phyloP scores from a whole-genome alignment of 306 rosid species.

The Notholithocarpus densiflorus region DNA sequence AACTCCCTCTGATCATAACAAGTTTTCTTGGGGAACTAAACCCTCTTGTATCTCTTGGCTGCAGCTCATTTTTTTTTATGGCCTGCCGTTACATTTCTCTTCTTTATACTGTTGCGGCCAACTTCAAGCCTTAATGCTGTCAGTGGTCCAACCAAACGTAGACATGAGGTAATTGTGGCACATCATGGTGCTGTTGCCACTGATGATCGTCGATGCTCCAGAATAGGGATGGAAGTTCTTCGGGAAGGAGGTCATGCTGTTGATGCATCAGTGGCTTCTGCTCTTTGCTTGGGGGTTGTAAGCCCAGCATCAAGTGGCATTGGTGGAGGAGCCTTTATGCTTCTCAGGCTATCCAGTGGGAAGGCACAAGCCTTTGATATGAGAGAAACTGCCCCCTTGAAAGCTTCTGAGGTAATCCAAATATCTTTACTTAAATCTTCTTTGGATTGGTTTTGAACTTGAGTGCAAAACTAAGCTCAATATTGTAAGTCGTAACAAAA shows the following conservation, averaged over 20 bases:
- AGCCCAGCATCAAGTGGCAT: slow-evolving; percentile 87
- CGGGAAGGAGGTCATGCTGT: slow-evolving; percentile 73
- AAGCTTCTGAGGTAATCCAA: slow-evolving; percentile 60
- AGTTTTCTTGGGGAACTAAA: not conserved
- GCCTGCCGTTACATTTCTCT: slow-evolving; percentile 28
- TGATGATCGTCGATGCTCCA: slow-evolving; percentile 66
- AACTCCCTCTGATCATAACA: too few species aligned
- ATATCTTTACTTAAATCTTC: not conserved
- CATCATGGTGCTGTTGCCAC: slow-evolving; percentile 70
- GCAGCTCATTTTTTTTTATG: slow-evolving; percentile 34
- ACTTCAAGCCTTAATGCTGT: slow-evolving; percentile 21
- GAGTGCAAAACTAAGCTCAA: not conserved
- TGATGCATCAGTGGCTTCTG: slow-evolving; percentile 80
- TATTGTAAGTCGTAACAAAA: not conserved
- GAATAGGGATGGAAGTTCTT: slow-evolving; percentile 51
- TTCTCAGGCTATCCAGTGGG: slow-evolving; percentile 47
- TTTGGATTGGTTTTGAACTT: not conserved
- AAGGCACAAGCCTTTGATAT: slow-evolving; percentile 56
- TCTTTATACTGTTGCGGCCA: slow-evolving; percentile 24
- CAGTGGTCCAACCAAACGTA: slow-evolving; percentile 10
- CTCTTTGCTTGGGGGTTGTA: slow-evolving; percentile 82
- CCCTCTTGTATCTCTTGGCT: slow-evolving; percentile 3
- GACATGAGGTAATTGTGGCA: slow-evolving; percentile 46
- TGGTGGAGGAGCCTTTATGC: slow-evolving; percentile 87
- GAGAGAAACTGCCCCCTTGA: slow-evolving; percentile 84